Evolutionary conservation across 805 yeast species (phyloP).

Genomic region (Myxozyma kluyveri): DNA sequence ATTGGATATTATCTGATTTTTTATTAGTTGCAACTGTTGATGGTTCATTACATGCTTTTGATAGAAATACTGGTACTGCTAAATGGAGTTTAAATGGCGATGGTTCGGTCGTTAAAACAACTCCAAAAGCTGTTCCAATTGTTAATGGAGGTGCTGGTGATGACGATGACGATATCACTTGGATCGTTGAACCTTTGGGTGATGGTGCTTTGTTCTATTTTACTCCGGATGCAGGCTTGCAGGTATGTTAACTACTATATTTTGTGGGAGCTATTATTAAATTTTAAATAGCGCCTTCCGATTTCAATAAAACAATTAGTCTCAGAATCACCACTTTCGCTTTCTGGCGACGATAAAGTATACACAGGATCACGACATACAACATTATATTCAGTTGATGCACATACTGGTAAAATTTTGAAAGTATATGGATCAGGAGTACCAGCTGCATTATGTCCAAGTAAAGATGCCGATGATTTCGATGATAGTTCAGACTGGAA

Average conservation of each 20-base stretch:
- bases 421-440: constrained; percentile 63
- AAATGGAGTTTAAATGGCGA: constrained; percentile 73
- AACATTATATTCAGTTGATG: constrained; percentile 69
- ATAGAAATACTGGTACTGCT: constrained; percentile 68
- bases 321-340: constrained; percentile 78
- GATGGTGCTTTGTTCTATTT: constrained; percentile 84
- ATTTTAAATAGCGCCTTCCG: constrained; percentile 51
- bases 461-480: constrained; percentile 17
- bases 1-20: constrained; percentile 55
- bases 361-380: constrained; percentile 84
- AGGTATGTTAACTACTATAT: constrained; percentile 38
- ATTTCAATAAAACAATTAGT: constrained; percentile 75
- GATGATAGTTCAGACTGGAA: constrained; percentile 25
- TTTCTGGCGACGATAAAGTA: constrained; percentile 71
- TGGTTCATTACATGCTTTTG: constrained; percentile 80
- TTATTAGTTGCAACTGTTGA: constrained; percentile 77
- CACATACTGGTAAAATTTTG: constrained; percentile 68
- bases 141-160: constrained; percentile 11
- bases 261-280: background rate
- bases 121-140: constrained; percentile 22
- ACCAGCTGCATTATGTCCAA: constrained; percentile 33
- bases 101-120: constrained; percentile 55
- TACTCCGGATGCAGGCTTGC: constrained; percentile 69
- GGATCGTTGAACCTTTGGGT: constrained; percentile 89
- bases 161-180: constrained; percentile 47